Evolutionary conservation across 208 protist species (phyloP).

Genomic region (Leishmania lainsoni): DNA sequence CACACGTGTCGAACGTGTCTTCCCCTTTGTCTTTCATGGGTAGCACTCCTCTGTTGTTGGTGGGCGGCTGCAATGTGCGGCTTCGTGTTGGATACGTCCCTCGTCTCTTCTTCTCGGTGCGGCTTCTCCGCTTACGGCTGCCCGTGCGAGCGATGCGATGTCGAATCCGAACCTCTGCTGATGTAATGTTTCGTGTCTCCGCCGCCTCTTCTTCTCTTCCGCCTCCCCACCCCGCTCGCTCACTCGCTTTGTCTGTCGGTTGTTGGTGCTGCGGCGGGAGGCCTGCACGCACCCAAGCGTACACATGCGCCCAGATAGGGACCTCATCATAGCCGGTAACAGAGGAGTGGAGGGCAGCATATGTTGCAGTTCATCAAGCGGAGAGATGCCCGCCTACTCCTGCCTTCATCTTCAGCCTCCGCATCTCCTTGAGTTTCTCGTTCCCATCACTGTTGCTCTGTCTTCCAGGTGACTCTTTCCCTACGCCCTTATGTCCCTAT

Average conservation of each 20-base stretch:
- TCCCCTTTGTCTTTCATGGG: not conserved
- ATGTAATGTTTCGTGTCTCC: not conserved
- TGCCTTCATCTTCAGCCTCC: not conserved
- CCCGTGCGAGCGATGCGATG: not conserved
- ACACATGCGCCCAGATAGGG: not conserved
- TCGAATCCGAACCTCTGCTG: not conserved
- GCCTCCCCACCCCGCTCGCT: not conserved
- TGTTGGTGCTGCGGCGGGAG: not conserved
- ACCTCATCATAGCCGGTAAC: not conserved
- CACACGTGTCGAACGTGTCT: not conserved
- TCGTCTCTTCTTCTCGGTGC: not conserved
- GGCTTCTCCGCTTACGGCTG: too few species aligned
- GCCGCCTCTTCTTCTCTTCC: too few species aligned
- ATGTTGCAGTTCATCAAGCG: not conserved
- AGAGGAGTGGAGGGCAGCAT: not conserved
- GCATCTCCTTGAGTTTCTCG: conserved; percentile 8
- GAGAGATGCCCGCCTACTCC: not conserved
- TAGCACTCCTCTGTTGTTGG: not conserved
- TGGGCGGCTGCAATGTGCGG: not conserved
- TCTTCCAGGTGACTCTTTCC: not conserved
- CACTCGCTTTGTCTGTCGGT: not conserved
- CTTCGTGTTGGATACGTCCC: not conserved
- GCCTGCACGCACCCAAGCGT: not conserved
- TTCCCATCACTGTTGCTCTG: not conserved
- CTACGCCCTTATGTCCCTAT: not conserved